Conservation (phyloP, 2,329 filamentous ascomycete genomes). For the Beauveria sp. region DNA sequence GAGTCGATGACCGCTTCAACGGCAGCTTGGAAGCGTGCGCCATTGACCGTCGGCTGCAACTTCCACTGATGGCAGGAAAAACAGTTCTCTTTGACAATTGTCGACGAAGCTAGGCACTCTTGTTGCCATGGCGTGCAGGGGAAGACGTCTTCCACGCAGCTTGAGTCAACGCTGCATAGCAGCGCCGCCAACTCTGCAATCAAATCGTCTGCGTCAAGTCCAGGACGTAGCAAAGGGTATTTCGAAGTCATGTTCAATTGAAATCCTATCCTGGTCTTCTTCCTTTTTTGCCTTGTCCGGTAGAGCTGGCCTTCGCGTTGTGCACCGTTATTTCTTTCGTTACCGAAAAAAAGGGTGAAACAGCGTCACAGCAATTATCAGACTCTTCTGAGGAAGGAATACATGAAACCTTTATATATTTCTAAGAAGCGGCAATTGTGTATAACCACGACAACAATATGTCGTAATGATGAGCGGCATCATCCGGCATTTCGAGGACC, state of each 20-base stretch:
- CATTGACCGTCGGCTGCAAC: background rate
- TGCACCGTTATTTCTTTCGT: too few relatives aligned
- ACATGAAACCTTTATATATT: too few relatives aligned
- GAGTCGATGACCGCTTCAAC: background rate
- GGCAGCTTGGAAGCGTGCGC: background rate
- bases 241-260: background rate
- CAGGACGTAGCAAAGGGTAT: background rate
- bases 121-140: background rate
- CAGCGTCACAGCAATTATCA: too few relatives aligned
- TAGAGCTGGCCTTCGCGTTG: too few relatives aligned
- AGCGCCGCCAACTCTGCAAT: background rate
- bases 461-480: too few relatives aligned
- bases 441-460: too few relatives aligned
- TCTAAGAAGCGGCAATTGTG: too few relatives aligned
- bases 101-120: background rate
- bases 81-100: background rate
- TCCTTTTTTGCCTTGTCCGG: too few relatives aligned
- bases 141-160: background rate
- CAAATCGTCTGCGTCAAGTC: background rate
- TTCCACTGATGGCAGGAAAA: background rate
- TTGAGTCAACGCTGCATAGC: background rate
- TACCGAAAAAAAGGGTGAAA: too few relatives aligned
- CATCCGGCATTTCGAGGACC: too few relatives aligned
- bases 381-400: too few relatives aligned
- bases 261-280: too few relatives aligned